Conservation (phyloP, 2,329 filamentous ascomycete genomes). For the Plectosphaerella plurivora region DNA sequence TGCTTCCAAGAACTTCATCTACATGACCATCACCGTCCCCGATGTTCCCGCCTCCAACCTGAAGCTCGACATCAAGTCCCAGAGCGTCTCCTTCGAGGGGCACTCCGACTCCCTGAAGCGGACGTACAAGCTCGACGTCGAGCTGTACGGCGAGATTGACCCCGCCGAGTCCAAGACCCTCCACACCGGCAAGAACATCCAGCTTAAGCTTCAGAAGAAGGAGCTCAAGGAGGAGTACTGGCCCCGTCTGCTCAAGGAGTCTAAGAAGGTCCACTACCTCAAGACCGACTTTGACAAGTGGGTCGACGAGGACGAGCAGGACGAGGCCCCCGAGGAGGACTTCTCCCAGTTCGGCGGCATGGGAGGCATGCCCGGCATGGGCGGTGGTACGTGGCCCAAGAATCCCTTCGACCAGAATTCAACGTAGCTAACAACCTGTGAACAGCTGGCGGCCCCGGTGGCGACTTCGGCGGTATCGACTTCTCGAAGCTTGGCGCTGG, state of each 20-base stretch:
- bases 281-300: constrained; percentile 99
- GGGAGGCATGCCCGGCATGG: constrained; percentile 63
- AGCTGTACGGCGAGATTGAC: constrained; percentile 91
- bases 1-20: constrained; percentile 86
- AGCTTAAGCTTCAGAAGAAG: constrained; percentile 95
- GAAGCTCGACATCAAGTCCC: constrained; percentile 79
- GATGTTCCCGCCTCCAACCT: constrained; percentile 74
- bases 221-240: constrained; percentile 92
- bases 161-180: constrained; percentile 75
- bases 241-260: constrained; percentile 89
- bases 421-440: constrained; percentile 3
- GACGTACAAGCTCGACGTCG: constrained; percentile 79
- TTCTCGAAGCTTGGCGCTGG: constrained; percentile 83
- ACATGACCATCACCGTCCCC: constrained; percentile 83
- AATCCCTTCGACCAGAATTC: background rate
- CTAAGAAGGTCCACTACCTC: constrained; percentile 87
- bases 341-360: constrained; percentile 63
- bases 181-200: constrained; percentile 83
- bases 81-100: constrained; percentile 74
- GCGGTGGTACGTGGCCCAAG: constrained; percentile 42
- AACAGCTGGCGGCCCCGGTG: constrained; percentile 31
- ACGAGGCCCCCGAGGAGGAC: constrained; percentile 82
- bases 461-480: constrained; percentile 83
- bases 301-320: constrained; percentile 98
- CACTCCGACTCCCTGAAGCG: constrained; percentile 79